Percentiles rank a stretch among this genome's conserved stretches.
Evolutionary conservation across 2,329 filamentous ascomycete species (phyloP).

Genomic region (Corynespora cassiicola): DNA sequence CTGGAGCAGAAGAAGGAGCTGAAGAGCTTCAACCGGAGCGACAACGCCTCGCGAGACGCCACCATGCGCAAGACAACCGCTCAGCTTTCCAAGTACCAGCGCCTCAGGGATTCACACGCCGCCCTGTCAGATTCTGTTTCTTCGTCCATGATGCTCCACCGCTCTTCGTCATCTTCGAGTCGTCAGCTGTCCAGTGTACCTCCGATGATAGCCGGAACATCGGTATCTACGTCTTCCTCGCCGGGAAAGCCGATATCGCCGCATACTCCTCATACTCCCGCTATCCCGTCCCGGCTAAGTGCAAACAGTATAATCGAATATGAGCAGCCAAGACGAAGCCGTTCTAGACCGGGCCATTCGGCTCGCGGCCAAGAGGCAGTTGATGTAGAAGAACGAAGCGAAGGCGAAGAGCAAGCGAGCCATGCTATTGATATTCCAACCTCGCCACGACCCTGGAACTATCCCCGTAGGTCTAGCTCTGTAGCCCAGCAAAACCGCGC

Average conservation of each 20-base stretch:
- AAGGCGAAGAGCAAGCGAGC: slow-evolving; percentile 55
- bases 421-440: slow-evolving; percentile 77
- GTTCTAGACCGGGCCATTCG: slow-evolving; percentile 39
- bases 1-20: slow-evolving; percentile 89
- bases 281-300: slow-evolving; percentile 90
- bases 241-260: slow-evolving; percentile 87
- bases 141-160: slow-evolving; percentile 83
- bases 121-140: slow-evolving; percentile 92
- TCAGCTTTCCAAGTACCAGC: slow-evolving; percentile 83
- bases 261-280: slow-evolving; percentile 90
- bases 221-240: slow-evolving; percentile 84
- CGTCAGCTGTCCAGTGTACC: slow-evolving; percentile 74
- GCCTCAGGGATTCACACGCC: slow-evolving; percentile 88
- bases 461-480: slow-evolving; percentile 69
- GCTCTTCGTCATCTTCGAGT: slow-evolving; percentile 78
- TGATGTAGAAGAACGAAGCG: slow-evolving; percentile 32
- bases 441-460: slow-evolving; percentile 65
- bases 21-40: slow-evolving; percentile 75
- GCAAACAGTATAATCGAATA: slow-evolving; percentile 86
- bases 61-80: slow-evolving; percentile 78
- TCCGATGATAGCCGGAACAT: slow-evolving; percentile 68
- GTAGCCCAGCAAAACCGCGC: slow-evolving; percentile 70
- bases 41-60: slow-evolving; percentile 64
- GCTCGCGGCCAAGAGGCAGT: slow-evolving; percentile 34
- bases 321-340: slow-evolving; percentile 44